Conservation (phyloP, 805 yeast species). For the Cyberlindnera amylophila region DNA sequence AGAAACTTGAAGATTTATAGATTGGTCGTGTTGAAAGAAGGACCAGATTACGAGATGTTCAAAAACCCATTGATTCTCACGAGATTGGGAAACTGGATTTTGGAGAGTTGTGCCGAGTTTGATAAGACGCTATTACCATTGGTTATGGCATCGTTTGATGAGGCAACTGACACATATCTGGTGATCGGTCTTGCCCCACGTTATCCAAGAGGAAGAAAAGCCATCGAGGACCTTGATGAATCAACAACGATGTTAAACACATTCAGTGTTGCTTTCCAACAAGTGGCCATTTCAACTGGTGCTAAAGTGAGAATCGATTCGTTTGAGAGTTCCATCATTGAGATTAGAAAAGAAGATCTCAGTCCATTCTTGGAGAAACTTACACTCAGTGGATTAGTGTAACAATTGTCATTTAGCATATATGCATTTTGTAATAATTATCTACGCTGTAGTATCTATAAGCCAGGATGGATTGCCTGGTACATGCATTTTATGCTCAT, state of each 20-base stretch:
- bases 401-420: not conserved
- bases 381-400: constrained; percentile 67
- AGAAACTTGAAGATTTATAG: constrained; percentile 78
- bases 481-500: constrained; percentile 12
- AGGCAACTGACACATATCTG: constrained; percentile 67
- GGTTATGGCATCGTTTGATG: constrained; percentile 80
- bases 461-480: too few relatives aligned
- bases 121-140: constrained; percentile 63
- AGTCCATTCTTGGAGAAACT: constrained; percentile 82
- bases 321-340: constrained; percentile 91
- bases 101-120: constrained; percentile 86
- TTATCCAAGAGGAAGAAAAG: constrained; percentile 49
- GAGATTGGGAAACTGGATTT: constrained; percentile 84
- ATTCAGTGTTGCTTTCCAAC: constrained; percentile 89
- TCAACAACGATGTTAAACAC: constrained; percentile 60
- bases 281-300: constrained; percentile 76
- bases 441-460: too few relatives aligned
- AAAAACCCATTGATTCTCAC: constrained; percentile 82
- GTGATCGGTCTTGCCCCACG: constrained; percentile 90
- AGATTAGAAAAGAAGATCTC: constrained; percentile 82
- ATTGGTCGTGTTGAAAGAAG: constrained; percentile 84
- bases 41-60: constrained; percentile 74
- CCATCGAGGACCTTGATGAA: constrained; percentile 29
- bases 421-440: too few relatives aligned
- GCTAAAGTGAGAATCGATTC: constrained; percentile 91